Percentiles rank a stretch among this genome's conserved stretches.
These are phyloP conservation scores for Pterothamnion heteromorphum DNA, from an alignment of 31 red algal genomes.

Conservation along the genomic window DNA sequence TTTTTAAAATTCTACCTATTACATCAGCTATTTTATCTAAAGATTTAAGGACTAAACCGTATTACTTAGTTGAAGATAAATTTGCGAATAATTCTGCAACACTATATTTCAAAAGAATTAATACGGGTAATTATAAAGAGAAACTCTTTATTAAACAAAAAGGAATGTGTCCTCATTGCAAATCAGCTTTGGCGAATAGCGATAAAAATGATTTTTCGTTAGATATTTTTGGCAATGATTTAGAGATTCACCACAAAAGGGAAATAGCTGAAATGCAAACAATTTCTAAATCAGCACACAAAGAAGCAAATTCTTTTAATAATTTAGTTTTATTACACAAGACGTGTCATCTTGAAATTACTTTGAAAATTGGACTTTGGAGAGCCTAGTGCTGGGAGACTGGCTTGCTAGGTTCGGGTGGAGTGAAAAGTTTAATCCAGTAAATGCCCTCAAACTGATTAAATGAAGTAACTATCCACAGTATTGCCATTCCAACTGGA, in stretches of 20 bases:
- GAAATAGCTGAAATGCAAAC: constrained; percentile 20
- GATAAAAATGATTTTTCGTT: constrained; percentile 33
- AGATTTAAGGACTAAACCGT: constrained; percentile 26
- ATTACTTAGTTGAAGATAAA: constrained; percentile 32
- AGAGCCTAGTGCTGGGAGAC: constrained; percentile 38
- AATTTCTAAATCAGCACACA: constrained; percentile 11
- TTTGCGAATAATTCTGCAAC: constrained; percentile 14
- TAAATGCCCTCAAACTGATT: background rate
- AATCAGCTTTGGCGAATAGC: constrained; percentile 28
- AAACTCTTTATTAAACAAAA: constrained; percentile 40
- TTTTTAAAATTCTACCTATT: constrained; percentile 21
- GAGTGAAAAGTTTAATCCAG: constrained; percentile 24
- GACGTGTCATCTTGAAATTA: constrained; percentile 29
- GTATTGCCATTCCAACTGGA: constrained; percentile 46
- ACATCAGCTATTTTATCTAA: constrained; percentile 7
- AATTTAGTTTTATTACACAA: constrained; percentile 44
- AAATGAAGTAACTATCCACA: constrained; percentile 43
- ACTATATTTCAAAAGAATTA: background rate
- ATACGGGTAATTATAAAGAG: constrained; percentile 32
- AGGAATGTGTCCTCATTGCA: constrained; percentile 36
- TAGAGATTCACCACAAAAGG: constrained; percentile 27
- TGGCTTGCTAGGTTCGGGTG: constrained; percentile 35
- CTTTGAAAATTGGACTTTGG: constrained; percentile 29
- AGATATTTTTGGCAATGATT: constrained; percentile 36
- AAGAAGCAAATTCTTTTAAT: constrained; percentile 14